Conservation (phyloP, 257 asterid genomes). For the Leonotis leonurus region DNA sequence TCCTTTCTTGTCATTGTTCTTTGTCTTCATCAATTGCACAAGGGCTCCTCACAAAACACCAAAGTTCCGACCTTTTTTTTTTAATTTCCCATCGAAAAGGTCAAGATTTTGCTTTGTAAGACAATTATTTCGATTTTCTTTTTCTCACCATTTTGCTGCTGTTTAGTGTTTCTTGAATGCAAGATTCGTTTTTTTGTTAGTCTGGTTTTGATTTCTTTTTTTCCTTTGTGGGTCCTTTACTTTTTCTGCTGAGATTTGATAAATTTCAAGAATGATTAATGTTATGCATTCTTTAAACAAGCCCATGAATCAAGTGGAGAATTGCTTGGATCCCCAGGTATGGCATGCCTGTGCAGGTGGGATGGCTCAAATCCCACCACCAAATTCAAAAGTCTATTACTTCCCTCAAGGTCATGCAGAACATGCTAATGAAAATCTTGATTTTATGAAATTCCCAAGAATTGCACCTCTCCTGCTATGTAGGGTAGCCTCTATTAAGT, state of each 20-base stretch:
- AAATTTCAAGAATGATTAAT: constrained; percentile 37
- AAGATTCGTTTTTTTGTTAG: no score
- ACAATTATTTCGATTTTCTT: neutral
- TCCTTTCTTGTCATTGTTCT: no score
- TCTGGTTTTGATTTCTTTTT: neutral
- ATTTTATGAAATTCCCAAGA: constrained; percentile 39
- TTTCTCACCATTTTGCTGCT: no score
- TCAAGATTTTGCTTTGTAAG: constrained; percentile 12
- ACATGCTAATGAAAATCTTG: constrained; percentile 42
- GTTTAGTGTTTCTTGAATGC: no score
- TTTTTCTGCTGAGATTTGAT: constrained; percentile 8
- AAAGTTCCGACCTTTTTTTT: constrained; percentile 13
- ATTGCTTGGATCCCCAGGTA: constrained; percentile 56
- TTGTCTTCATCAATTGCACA: constrained; percentile 25
- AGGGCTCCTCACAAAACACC: neutral
- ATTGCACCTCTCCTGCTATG: constrained; percentile 48
- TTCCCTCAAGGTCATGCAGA: constrained; percentile 84
- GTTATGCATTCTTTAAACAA: constrained; percentile 45
- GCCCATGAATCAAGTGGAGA: constrained; percentile 46
- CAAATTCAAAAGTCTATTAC: constrained; percentile 50
- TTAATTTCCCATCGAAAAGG: constrained; percentile 1
- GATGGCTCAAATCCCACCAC: constrained; percentile 60
- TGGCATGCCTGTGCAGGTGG: constrained; percentile 97
- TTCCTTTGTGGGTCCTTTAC: neutral
- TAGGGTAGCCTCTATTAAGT: constrained; percentile 41